A percentile compares a stretch with the other conserved stretches of the same genome.
phyloP scores from a whole-genome alignment of 2,329 filamentous ascomycete species.

The Claviceps maximensis region DNA sequence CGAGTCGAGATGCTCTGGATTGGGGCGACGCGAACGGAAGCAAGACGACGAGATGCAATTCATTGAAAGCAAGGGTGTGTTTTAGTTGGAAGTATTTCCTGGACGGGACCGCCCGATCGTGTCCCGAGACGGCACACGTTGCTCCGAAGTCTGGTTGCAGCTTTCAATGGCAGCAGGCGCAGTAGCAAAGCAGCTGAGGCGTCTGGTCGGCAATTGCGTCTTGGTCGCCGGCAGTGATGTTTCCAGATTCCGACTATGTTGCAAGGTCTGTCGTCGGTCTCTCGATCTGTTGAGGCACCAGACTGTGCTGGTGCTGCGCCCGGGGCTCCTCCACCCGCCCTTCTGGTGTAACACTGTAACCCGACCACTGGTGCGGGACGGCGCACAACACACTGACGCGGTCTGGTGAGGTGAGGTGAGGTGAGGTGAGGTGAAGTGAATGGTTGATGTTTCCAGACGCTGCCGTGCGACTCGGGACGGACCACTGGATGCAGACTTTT shows the following conservation, averaged over 20 bases:
- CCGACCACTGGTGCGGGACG: no score
- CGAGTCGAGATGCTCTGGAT: background rate
- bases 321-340: no score
- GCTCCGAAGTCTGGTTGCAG: no score
- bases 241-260: background rate
- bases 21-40: background rate
- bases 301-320: no score
- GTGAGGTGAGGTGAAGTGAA: no score
- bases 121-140: background rate
- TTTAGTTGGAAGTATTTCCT: background rate
- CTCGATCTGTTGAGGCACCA: no score
- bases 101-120: background rate
- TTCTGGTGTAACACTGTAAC: no score
- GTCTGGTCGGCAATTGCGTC: background rate
- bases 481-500: no score
- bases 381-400: no score
- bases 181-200: background rate
- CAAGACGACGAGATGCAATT: background rate
- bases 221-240: background rate
- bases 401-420: no score
- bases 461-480: no score
- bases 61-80: slow-evolving; percentile 2
- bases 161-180: background rate
- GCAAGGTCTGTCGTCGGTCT: background rate
- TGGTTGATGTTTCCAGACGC: no score